Percentiles rank a stretch among this genome's conserved stretches.
phyloP scores from a whole-genome alignment of 305 asterid genomes.

The Fraxinus albicans region DNA sequence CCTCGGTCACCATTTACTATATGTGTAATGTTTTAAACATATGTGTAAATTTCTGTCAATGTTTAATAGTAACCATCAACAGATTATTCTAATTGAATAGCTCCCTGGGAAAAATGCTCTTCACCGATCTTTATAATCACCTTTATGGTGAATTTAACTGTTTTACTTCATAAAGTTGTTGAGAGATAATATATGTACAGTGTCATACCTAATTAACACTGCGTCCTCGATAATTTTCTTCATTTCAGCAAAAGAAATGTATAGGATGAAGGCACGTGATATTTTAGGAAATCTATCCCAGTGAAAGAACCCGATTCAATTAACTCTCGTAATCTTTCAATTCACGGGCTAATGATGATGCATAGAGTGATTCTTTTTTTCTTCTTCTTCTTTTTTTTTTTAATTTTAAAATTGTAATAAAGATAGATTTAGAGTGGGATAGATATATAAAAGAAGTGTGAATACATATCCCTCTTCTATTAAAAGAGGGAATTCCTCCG shows the following conservation, averaged over 20 bases:
- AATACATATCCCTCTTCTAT: too few species aligned
- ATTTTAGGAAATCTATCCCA: constrained; percentile 47
- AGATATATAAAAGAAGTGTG: too few species aligned
- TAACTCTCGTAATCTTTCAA: constrained; percentile 18
- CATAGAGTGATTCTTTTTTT: too few species aligned
- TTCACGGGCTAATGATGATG: too few species aligned
- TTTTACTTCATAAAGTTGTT: too few species aligned
- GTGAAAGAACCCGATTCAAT: constrained; percentile 26
- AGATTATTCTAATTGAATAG: background rate
- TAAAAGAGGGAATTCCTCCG: too few species aligned
- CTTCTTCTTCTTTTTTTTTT: too few species aligned
- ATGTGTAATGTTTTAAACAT: background rate
- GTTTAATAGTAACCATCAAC: background rate
- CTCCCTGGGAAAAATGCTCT: background rate
- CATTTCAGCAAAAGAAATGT: constrained; percentile 67
- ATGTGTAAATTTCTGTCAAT: background rate
- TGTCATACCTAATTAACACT: background rate
- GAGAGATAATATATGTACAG: background rate
- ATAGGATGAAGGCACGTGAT: constrained; percentile 55
- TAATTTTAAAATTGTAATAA: too few species aligned
- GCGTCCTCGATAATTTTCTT: background rate
- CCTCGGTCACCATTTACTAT: background rate
- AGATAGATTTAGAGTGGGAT: too few species aligned
- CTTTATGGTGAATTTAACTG: background rate
- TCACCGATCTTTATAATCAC: background rate